A percentile compares a stretch with the other conserved stretches of the same genome.
Evolutionary conservation across 352 stramenopile species (phyloP).

Genomic region (Globisporangium cylindrosporum): DNA sequence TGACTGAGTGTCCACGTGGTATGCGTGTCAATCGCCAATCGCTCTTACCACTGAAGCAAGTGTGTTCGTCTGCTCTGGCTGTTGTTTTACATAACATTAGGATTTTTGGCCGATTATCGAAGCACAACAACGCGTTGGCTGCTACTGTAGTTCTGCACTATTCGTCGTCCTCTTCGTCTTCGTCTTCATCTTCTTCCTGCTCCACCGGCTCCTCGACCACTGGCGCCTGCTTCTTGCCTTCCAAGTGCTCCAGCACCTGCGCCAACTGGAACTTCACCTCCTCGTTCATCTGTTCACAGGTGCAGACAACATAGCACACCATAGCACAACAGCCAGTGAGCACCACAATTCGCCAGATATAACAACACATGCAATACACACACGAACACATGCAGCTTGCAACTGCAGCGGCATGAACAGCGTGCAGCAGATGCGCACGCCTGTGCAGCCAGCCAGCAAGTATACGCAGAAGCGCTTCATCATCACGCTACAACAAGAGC

Average conservation of each 20-base stretch:
- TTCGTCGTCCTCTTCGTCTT: conserved; percentile 13
- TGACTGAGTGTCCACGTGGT: not conserved
- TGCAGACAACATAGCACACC: not conserved
- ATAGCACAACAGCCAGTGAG: not conserved
- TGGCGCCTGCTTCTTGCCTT: conserved; percentile 32
- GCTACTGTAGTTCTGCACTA: not conserved
- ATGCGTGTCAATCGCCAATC: not conserved
- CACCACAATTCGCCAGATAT: not conserved
- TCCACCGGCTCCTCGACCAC: conserved; percentile 8
- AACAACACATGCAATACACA: not conserved
- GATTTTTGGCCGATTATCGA: not conserved
- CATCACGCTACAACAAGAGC: not conserved
- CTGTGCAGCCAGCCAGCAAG: not conserved
- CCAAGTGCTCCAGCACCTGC: conserved; percentile 71
- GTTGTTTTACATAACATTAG: conserved; percentile 5
- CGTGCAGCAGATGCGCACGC: not conserved
- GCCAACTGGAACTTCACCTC: conserved; percentile 73
- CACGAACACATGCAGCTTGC: not conserved
- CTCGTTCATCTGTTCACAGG: conserved; percentile 53
- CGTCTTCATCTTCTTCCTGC: conserved; percentile 1
- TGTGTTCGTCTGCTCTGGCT: not conserved
- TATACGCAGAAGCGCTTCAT: conserved; percentile 10
- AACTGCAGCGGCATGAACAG: not conserved
- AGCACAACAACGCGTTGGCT: not conserved
- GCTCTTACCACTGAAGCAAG: not conserved